Evolutionary conservation across 192 early-diverging fungal genomes (phyloP).

Genomic region (Backusella circina): DNA sequence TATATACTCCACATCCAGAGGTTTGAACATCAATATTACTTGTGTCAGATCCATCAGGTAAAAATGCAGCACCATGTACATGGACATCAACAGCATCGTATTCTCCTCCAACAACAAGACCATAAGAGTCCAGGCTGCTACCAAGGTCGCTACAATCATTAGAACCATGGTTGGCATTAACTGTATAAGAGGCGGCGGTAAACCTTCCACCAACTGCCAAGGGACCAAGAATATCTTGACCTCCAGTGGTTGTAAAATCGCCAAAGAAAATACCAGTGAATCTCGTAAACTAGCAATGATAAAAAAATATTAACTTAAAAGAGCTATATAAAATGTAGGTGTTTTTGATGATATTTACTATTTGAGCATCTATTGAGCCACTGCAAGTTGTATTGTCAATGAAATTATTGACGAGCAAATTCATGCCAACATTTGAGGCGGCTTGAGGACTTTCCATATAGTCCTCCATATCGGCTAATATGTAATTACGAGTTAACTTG

Average conservation of each 20-base stretch:
- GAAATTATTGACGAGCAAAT: neutral
- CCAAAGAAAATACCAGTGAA: neutral
- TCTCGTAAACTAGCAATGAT: neutral
- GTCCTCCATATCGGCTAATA: neutral
- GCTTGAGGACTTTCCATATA: neutral
- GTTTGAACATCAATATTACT: neutral
- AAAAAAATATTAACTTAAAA: neutral
- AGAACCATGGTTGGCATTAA: neutral
- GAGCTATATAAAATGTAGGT: neutral
- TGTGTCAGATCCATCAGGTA: neutral
- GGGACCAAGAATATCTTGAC: neutral
- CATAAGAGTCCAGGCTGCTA: neutral
- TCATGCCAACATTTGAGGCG: neutral
- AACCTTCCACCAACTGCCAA: neutral
- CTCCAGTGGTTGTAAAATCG: neutral
- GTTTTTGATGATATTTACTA: neutral
- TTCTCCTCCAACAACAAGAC: neutral
- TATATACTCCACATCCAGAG: neutral
- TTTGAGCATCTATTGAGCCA: neutral
- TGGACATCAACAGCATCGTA: neutral
- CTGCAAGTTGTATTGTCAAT: neutral
- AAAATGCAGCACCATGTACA: neutral
- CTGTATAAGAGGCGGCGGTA: neutral
- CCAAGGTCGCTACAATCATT: neutral
- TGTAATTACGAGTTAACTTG: neutral